These are phyloP conservation scores for Populus hybrid DNA, from an alignment of 441 rosid species.

Conservation along the genomic window DNA sequence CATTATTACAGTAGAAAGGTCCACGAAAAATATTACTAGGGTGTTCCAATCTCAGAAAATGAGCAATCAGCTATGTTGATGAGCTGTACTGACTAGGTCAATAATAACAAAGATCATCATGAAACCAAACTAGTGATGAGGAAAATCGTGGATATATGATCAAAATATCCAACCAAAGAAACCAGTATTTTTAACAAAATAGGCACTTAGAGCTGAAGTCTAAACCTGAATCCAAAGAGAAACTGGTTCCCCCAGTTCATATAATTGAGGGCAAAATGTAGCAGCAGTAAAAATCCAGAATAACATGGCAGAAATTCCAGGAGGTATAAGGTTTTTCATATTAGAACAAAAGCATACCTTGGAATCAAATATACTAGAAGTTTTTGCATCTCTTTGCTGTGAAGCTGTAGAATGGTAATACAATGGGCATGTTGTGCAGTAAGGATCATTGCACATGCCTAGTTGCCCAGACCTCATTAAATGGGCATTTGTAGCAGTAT, in stretches of 20 bases:
- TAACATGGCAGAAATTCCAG: neutral
- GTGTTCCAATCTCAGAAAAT: neutral
- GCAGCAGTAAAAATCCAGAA: neutral
- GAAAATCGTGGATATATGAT: neutral
- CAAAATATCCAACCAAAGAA: neutral
- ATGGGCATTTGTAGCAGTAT: conserved; percentile 57
- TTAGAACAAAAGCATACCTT: neutral
- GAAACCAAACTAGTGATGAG: neutral
- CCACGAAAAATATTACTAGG: neutral
- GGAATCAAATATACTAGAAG: neutral
- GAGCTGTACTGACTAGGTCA: neutral
- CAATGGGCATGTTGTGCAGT: conserved; percentile 89
- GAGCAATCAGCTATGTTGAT: neutral
- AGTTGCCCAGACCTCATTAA: conserved; percentile 73
- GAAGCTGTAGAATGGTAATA: conserved; percentile 46
- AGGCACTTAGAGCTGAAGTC: neutral
- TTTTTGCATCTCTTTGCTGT: neutral
- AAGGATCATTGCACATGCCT: conserved; percentile 92
- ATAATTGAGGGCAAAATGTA: neutral
- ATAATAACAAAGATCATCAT: neutral
- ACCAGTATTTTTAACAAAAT: neutral
- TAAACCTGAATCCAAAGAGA: too few species aligned
- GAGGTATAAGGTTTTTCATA: neutral
- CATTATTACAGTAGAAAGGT: neutral
- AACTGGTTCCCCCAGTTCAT: too few species aligned